A percentile compares a stretch with the other conserved stretches of the same genome.
These are phyloP conservation scores for Babesia sp. DNA, from an alignment of 169 alveolate genomes.

Conservation along the genomic window DNA sequence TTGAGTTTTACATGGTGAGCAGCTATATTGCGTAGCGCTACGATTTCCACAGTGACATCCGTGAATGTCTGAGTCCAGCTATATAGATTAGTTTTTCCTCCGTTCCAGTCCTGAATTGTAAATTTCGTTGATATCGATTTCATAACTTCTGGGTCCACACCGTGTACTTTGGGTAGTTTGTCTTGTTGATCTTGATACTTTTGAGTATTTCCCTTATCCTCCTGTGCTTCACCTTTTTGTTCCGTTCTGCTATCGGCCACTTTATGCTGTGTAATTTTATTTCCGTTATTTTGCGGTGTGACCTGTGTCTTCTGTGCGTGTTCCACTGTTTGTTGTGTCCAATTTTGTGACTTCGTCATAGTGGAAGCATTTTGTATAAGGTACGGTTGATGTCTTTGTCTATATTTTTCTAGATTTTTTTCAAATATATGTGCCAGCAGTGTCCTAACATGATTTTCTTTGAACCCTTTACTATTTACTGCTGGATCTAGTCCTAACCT, in stretches of 20 bases:
- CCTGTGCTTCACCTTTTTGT: background rate
- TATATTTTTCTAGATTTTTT: constrained; percentile 25
- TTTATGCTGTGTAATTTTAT: background rate
- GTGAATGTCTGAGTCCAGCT: constrained; percentile 76
- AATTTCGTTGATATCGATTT: constrained; percentile 11
- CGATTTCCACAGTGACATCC: constrained; percentile 72
- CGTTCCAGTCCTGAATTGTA: constrained; percentile 69
- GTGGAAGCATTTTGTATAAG: background rate
- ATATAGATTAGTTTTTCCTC: constrained; percentile 70
- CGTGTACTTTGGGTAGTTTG: background rate
- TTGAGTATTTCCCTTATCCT: background rate
- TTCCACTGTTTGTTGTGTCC: no score
- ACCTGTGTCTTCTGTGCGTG: no score
- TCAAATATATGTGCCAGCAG: constrained; percentile 35
- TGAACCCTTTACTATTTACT: constrained; percentile 58
- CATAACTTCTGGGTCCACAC: background rate
- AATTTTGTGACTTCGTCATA: background rate
- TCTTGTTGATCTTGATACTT: background rate
- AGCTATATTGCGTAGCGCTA: constrained; percentile 4
- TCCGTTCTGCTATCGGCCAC: background rate
- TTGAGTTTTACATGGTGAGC: constrained; percentile 34
- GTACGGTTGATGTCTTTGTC: constrained; percentile 55
- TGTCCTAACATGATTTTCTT: constrained; percentile 24
- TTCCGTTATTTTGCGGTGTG: background rate
- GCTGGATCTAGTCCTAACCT: constrained; percentile 35